Base-by-base conservation (phyloP, 192 early-diverging fungal species). In the Ramicandelaber brevisporus region DNA sequence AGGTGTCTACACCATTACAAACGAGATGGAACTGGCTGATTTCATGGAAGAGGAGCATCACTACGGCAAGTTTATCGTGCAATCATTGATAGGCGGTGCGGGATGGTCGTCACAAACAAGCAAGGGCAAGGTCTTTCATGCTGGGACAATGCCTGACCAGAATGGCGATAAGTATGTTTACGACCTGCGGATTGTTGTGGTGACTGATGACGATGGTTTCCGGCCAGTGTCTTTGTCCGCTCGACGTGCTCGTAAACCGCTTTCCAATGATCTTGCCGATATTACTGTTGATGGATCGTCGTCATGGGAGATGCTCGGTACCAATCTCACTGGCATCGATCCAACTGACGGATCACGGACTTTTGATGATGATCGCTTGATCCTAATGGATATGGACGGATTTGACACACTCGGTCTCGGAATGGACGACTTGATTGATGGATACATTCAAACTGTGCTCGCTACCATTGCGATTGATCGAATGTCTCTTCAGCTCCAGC, bases 241-340 rank as follows among this genome's bases (percentile, higher is more conserved):
- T 1, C 59, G 81, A 14, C 58, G 67, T 14, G 73, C 81, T 9
- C 48, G 78, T 11, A 61, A 68, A 17, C 81, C 78, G 3, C 43
- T 86, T 14, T 28, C 69, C 14, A 43, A 45, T 22, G 43, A 63
- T 28, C 43, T 78, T 5, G 48, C 48, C 16, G 59, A 59, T 26
- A 48, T 65, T 26, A 56, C 59, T 3, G 16, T 26, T 3, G n/a
- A n/a, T n/a, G n/a, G n/a, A n/a, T 25, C 28, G 21, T 35, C 40
- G 10, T 77, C 81, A 14, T 85, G 81, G 81, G 76, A 82, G 35
- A 86, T 86, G 82, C 61, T 86, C 5, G 82, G 77, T 12, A 87
- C 78, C 2, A 87, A 87, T 31, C 51, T 86, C 15, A 68, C 67
- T 6, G 70, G 82, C 39, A 80, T 76, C 49, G 30, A 63, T 13